These are phyloP conservation scores for Candida pseudoglaebosa DNA, from an alignment of 805 yeast species.

Conservation along the genomic window DNA sequence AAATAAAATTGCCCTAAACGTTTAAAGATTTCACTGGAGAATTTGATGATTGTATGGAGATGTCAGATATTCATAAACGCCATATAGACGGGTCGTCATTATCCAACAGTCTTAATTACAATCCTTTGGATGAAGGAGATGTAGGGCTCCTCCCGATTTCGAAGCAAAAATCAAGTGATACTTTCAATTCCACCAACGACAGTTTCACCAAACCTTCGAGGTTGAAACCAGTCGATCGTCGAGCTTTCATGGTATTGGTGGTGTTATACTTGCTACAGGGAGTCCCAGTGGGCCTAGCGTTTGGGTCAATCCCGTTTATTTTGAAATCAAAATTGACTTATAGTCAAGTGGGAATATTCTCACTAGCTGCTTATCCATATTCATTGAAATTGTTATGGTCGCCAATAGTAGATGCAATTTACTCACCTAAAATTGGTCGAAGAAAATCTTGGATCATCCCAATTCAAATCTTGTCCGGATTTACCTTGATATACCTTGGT, in stretches of 20 bases:
- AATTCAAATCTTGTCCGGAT: slow-evolving; percentile 75
- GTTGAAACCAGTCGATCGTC: slow-evolving; percentile 46
- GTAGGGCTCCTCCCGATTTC: slow-evolving; percentile 34
- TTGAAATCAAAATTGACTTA: slow-evolving; percentile 78
- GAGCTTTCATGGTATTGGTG: slow-evolving; percentile 70
- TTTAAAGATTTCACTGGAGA: no score
- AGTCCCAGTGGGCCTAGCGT: slow-evolving; percentile 93
- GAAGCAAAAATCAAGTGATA: slow-evolving; percentile 12
- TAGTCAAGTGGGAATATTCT: slow-evolving; percentile 85
- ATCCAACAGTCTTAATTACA: slow-evolving; percentile 14
- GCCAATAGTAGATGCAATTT: slow-evolving; percentile 90
- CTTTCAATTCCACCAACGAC: not conserved
- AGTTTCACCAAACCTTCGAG: not conserved
- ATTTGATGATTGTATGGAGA: slow-evolving; percentile 82
- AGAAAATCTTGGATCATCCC: slow-evolving; percentile 95
- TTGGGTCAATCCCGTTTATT: slow-evolving; percentile 90
- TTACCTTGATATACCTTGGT: slow-evolving; percentile 66
- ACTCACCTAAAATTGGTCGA: slow-evolving; percentile 64
- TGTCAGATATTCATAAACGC: slow-evolving; percentile 59
- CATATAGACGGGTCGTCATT: slow-evolving; percentile 3
- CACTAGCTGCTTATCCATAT: slow-evolving; percentile 93
- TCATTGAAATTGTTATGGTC: slow-evolving; percentile 92
- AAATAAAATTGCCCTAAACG: no score
- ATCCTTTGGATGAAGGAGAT: slow-evolving; percentile 27
- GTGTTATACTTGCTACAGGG: slow-evolving; percentile 85